phyloP scores from a whole-genome alignment of 805 yeast species.

The Candida khao-thaluensis region DNA sequence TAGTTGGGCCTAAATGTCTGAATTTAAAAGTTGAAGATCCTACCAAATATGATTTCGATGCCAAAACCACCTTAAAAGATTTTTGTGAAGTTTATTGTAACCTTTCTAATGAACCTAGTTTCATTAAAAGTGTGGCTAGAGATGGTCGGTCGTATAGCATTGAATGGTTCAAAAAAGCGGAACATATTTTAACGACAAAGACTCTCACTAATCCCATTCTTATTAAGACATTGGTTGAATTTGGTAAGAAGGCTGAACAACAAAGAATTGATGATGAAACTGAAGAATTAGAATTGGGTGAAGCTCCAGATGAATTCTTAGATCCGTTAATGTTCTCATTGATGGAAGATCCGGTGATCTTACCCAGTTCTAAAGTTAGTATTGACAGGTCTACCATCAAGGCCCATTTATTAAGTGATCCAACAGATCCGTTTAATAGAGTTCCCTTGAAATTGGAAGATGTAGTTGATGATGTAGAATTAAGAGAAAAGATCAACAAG shows the following conservation, averaged over 20 bases:
- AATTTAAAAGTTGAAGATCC: constrained; percentile 85
- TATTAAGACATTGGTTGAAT: constrained; percentile 49
- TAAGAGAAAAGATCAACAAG: constrained; percentile 43
- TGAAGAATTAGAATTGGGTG: constrained; percentile 87
- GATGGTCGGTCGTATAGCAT: constrained; percentile 88
- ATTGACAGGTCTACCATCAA: constrained; percentile 91
- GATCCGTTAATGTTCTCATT: constrained; percentile 96
- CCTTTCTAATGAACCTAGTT: constrained; percentile 60
- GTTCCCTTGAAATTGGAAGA: constrained; percentile 87
- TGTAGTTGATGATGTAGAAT: constrained; percentile 72
- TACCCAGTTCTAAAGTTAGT: constrained; percentile 81
- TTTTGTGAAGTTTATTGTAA: constrained; percentile 76
- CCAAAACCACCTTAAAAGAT: constrained; percentile 65
- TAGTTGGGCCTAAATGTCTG: constrained; percentile 93
- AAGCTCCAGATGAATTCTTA: constrained; percentile 91
- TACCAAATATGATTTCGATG: constrained; percentile 78
- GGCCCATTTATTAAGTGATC: constrained; percentile 88
- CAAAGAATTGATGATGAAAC: constrained; percentile 65
- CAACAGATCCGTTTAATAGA: constrained; percentile 97
- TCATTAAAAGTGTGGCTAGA: constrained; percentile 76
- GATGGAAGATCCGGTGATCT: constrained; percentile 94
- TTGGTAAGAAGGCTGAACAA: constrained; percentile 65
- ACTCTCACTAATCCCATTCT: constrained; percentile 51
- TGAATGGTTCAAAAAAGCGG: constrained; percentile 68
- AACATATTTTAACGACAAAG: constrained; percentile 55